A percentile compares a stretch with the other conserved stretches of the same genome.
Conservation (phyloP, 2,329 filamentous ascomycete genomes). For the Calonectria pteridis region DNA sequence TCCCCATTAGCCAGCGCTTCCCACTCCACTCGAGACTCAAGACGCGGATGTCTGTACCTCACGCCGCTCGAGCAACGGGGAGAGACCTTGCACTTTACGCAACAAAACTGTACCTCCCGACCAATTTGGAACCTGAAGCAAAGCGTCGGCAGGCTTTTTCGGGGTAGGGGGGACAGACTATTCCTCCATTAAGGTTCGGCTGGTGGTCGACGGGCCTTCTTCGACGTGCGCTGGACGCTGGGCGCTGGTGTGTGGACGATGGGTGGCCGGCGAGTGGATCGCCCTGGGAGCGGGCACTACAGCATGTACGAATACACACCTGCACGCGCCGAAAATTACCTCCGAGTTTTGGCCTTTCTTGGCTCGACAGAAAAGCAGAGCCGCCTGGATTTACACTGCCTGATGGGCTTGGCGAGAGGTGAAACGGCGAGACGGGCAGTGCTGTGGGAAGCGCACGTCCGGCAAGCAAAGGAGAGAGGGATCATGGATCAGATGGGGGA, state of each 20-base stretch:
- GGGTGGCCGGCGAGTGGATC: conserved; percentile 20
- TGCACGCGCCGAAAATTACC: conserved; percentile 6
- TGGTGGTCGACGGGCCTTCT: conserved; percentile 3
- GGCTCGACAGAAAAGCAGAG: conserved; percentile 9
- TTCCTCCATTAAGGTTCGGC: conserved; percentile 21
- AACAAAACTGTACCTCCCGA: background rate
- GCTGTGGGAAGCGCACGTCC: conserved; percentile 14
- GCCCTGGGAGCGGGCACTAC: conserved; percentile 25
- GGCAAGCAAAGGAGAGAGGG: conserved; percentile 2
- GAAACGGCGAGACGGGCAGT: conserved; percentile 17
- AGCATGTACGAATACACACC: conserved; percentile 5
- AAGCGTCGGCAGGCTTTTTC: background rate
- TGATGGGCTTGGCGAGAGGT: background rate
- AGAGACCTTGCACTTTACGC: conserved; percentile 14
- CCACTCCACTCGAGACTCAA: conserved; percentile 9
- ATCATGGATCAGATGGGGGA: conserved; percentile 14
- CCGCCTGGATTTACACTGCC: conserved; percentile 18
- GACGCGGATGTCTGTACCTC: background rate
- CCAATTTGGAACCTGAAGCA: conserved; percentile 7
- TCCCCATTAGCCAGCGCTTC: conserved; percentile 19
- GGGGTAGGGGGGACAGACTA: conserved; percentile 7
- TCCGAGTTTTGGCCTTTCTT: background rate
- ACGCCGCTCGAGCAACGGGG: background rate
- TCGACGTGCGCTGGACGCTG: background rate
- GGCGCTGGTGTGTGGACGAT: conserved; percentile 15